These are phyloP conservation scores for Chenopodium album DNA, from an alignment of 148 eudicot species.

Conservation along the genomic window DNA sequence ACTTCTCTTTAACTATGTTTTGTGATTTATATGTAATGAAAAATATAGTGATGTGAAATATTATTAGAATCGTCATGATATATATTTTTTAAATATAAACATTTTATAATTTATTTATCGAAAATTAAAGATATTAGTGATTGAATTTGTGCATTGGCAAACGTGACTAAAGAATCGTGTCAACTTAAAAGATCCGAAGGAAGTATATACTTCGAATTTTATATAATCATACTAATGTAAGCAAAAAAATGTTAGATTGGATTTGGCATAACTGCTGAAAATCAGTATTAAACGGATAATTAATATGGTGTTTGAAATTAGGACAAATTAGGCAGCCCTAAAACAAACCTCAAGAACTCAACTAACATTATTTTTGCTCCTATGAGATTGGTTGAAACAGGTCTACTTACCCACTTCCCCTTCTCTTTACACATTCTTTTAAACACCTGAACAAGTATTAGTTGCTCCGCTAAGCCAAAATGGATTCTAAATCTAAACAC, in stretches of 20 bases:
- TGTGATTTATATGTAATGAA: no score
- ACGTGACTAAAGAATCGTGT: no score
- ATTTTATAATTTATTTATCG: no score
- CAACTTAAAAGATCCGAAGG: no score
- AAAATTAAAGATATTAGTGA: no score
- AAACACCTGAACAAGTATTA: neutral
- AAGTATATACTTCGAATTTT: neutral
- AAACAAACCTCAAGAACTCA: slow-evolving; percentile 22
- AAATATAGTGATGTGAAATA: no score
- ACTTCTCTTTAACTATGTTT: no score
- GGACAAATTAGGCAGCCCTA: neutral
- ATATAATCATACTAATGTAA: neutral
- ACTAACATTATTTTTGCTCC: slow-evolving; percentile 18
- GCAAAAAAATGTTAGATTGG: slow-evolving; percentile 2
- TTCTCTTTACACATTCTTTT: neutral
- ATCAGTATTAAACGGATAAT: neutral
- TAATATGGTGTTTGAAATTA: neutral
- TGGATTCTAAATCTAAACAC: slow-evolving; percentile 14
- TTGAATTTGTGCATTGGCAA: no score
- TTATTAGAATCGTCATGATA: no score
- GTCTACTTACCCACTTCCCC: slow-evolving; percentile 23
- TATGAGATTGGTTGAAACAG: slow-evolving; percentile 16
- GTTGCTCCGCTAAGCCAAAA: neutral
- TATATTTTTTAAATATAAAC: no score
- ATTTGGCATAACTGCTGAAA: slow-evolving; percentile 11